A percentile compares a stretch with the other conserved stretches of the same genome.
phyloP scores from a whole-genome alignment of 257 asterid genomes.

The Asclepias syriaca region DNA sequence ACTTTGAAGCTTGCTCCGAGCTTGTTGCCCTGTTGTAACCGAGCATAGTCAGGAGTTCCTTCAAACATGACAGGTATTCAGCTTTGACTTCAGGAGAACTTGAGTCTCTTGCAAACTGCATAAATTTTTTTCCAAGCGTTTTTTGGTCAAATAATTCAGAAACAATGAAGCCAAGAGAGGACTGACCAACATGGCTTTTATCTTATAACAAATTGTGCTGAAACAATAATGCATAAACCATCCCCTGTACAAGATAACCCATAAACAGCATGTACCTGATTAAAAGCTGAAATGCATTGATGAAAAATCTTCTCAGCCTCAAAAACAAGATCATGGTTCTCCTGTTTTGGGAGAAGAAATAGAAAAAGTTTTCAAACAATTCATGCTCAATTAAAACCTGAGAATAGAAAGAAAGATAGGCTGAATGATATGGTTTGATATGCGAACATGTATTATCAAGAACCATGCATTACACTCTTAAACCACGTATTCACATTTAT shows the following conservation, averaged over 20 bases:
- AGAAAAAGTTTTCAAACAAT: slow-evolving; percentile 7
- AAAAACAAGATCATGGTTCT: slow-evolving; percentile 10
- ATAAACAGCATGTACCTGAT: slow-evolving; percentile 44
- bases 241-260: background rate
- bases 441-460: background rate
- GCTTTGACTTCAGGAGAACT: slow-evolving; percentile 53
- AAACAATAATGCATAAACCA: background rate
- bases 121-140: background rate
- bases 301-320: slow-evolving; percentile 48
- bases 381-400: background rate
- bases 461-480: background rate
- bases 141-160: background rate
- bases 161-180: background rate
- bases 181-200: background rate
- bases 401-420: background rate
- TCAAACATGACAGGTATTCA: slow-evolving; percentile 62
- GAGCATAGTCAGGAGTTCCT: slow-evolving; percentile 33
- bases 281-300: slow-evolving; percentile 64
- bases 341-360: slow-evolving; percentile 35
- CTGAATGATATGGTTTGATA: background rate
- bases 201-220: background rate
- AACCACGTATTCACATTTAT: background rate
- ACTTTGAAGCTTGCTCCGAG: slow-evolving; percentile 18
- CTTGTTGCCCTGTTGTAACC: slow-evolving; percentile 15
- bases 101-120: slow-evolving; percentile 52